Percentiles rank a stretch among this genome's conserved stretches.
Evolutionary conservation across 2,329 filamentous ascomycete species (phyloP).

Genomic region (Macrophomina tecta): DNA sequence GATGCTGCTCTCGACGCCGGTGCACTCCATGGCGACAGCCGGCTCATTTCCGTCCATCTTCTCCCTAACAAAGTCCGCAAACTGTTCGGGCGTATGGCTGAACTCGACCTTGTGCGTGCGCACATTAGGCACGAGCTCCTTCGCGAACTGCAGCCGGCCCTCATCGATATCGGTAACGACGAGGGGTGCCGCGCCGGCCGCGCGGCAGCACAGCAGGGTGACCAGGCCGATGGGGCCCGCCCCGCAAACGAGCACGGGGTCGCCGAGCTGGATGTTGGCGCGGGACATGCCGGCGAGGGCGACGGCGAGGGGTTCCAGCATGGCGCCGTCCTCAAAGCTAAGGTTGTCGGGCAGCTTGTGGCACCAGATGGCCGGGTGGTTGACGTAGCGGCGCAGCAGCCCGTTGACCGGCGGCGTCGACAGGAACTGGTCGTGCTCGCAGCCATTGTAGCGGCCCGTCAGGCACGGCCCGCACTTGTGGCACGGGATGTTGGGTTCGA

Average conservation of each 20-base stretch:
- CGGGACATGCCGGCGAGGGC: constrained; percentile 87
- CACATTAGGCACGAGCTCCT: constrained; percentile 78
- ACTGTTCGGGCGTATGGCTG: constrained; percentile 68
- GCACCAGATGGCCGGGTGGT: constrained; percentile 93
- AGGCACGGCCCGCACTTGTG: constrained; percentile 87
- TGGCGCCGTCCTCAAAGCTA: constrained; percentile 87
- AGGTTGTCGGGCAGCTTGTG: constrained; percentile 89
- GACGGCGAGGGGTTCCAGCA: constrained; percentile 89
- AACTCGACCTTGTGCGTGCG: constrained; percentile 79
- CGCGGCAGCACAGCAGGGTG: constrained; percentile 80
- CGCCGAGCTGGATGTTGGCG: constrained; percentile 79
- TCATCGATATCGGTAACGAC: constrained; percentile 96
- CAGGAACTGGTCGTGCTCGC: constrained; percentile 82
- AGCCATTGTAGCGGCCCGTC: constrained; percentile 94
- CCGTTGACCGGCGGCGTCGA: constrained; percentile 90
- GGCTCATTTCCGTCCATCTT: constrained; percentile 82
- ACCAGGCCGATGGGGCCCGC: constrained; percentile 94
- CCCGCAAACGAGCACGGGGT: constrained; percentile 87
- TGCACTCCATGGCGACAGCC: constrained; percentile 85
- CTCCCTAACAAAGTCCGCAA: constrained; percentile 70
- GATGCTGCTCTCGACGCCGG: constrained; percentile 90
- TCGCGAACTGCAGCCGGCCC: constrained; percentile 82
- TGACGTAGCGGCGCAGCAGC: constrained; percentile 88
- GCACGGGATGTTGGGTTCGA: constrained; percentile 95
- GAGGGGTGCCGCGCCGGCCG: constrained; percentile 87